phyloP scores from a whole-genome alignment of 179 eudicot species.

The Vitellaria paradoxa region DNA sequence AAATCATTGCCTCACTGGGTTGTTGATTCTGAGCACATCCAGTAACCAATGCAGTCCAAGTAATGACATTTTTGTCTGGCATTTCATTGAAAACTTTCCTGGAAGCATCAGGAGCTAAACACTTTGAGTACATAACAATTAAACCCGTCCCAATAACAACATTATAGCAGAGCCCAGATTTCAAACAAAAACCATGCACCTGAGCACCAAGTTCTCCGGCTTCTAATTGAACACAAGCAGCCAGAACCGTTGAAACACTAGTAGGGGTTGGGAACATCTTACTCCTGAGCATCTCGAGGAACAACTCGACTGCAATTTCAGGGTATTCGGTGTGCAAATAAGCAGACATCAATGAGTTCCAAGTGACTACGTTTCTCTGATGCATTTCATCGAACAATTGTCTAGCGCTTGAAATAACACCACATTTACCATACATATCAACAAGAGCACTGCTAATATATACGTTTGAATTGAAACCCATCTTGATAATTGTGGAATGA shows the following conservation, averaged over 20 bases:
- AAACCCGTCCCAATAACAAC: conserved; percentile 49
- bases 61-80: conserved; percentile 41
- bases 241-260: conserved; percentile 39
- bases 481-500: conserved; percentile 33
- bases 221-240: conserved; percentile 43
- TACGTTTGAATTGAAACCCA: conserved; percentile 46
- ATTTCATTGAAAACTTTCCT: conserved; percentile 42
- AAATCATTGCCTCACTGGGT: conserved; percentile 41
- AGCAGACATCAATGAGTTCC: conserved; percentile 56
- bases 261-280: conserved; percentile 28
- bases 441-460: conserved; percentile 41
- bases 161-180: conserved; percentile 36
- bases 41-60: conserved; percentile 54
- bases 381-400: conserved; percentile 59
- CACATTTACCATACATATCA: conserved; percentile 40
- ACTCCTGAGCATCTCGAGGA: conserved; percentile 41
- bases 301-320: conserved; percentile 29
- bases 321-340: conserved; percentile 35
- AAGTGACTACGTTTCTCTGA: conserved; percentile 46
- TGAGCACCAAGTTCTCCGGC: conserved; percentile 37
- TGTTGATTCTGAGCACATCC: conserved; percentile 38
- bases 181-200: conserved; percentile 46
- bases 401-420: conserved; percentile 26
- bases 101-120: conserved; percentile 35
- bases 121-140: conserved; percentile 56